Conservation (phyloP, 2,329 filamentous ascomycete genomes). For the Alternaria burnsii region DNA sequence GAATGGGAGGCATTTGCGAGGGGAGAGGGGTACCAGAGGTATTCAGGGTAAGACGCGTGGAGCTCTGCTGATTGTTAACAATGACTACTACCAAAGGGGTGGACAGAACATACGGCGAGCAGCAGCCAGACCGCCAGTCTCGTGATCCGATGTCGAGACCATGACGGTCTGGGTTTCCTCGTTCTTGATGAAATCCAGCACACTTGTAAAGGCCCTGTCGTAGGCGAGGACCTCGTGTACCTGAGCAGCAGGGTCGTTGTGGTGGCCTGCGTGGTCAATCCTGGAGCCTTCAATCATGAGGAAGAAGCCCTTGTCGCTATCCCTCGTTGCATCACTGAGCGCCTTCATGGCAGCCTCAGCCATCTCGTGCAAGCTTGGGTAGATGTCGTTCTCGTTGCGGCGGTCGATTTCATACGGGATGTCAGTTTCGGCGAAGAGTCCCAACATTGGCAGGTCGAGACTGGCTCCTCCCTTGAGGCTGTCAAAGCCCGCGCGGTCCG, state of each 20-base stretch:
- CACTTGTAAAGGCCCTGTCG: slow-evolving; percentile 82
- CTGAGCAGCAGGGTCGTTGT: slow-evolving; percentile 64
- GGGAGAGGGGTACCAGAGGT: slow-evolving; percentile 82
- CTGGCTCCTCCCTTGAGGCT: slow-evolving; percentile 71
- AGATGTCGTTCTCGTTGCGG: slow-evolving; percentile 76
- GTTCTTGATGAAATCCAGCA: slow-evolving; percentile 82
- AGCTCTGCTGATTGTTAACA: slow-evolving; percentile 58
- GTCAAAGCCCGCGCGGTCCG: slow-evolving; percentile 78
- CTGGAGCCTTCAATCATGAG: slow-evolving; percentile 97
- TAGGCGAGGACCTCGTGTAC: slow-evolving; percentile 92
- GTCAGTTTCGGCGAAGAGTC: slow-evolving; percentile 82
- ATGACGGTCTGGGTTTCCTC: slow-evolving; percentile 79
- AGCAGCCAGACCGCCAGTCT: slow-evolving; percentile 87
- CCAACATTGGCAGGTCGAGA: slow-evolving; percentile 81
- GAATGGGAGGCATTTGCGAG: slow-evolving; percentile 82
- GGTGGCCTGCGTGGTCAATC: slow-evolving; percentile 89
- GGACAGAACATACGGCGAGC: slow-evolving; percentile 71
- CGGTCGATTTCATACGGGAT: slow-evolving; percentile 96
- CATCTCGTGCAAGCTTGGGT: slow-evolving; percentile 94
- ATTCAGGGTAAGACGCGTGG: slow-evolving; percentile 69
- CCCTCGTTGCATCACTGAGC: slow-evolving; percentile 79
- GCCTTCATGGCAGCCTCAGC: slow-evolving; percentile 80
- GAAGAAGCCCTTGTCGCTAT: slow-evolving; percentile 94
- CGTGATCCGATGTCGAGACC: slow-evolving; percentile 92
- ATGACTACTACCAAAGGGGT: neutral